These are phyloP conservation scores for Trametes punicea DNA, from an alignment of 768 basidiomycete species.

Conservation along the genomic window DNA sequence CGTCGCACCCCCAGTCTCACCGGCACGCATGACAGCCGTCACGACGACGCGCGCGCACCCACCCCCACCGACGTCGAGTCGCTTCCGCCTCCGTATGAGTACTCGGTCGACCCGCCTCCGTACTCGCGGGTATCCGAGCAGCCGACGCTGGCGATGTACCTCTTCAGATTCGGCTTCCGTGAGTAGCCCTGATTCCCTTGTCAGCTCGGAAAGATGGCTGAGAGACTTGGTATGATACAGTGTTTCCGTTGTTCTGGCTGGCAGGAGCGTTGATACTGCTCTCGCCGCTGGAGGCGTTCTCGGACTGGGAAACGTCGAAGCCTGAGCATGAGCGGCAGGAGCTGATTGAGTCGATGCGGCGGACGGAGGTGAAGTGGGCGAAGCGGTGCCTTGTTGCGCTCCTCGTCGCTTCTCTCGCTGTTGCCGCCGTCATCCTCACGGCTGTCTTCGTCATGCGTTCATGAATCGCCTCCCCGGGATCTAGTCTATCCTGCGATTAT, in stretches of 20 bases:
- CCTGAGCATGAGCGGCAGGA: constrained; percentile 34
- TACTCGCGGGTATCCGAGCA: constrained; percentile 37
- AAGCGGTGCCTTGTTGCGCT: constrained; percentile 34
- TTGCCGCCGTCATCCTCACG: constrained; percentile 18
- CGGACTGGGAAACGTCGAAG: constrained; percentile 36
- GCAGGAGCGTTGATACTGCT: constrained; percentile 40
- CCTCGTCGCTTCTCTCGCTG: constrained; percentile 19
- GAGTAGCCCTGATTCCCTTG: constrained; percentile 23
- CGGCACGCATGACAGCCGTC: constrained; percentile 32
- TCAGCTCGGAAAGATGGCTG: not conserved
- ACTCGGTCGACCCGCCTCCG: constrained; percentile 31
- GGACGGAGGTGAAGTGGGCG: constrained; percentile 42
- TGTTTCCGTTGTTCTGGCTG: constrained; percentile 49
- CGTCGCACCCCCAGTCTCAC: constrained; percentile 9
- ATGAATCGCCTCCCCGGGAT: not conserved
- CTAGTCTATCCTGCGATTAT: no score
- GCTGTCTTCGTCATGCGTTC: constrained; percentile 18
- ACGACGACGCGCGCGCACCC: constrained; percentile 25
- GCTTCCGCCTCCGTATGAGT: constrained; percentile 33
- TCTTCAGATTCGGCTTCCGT: constrained; percentile 52
- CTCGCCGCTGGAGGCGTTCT: constrained; percentile 38
- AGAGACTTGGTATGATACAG: constrained; percentile 25
- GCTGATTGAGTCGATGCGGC: constrained; percentile 33
- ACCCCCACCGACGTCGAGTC: constrained; percentile 14
- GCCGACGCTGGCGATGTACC: constrained; percentile 42